These are phyloP conservation scores for Peronospora destructor DNA, from an alignment of 352 stramenopile species.

Conservation along the genomic window DNA sequence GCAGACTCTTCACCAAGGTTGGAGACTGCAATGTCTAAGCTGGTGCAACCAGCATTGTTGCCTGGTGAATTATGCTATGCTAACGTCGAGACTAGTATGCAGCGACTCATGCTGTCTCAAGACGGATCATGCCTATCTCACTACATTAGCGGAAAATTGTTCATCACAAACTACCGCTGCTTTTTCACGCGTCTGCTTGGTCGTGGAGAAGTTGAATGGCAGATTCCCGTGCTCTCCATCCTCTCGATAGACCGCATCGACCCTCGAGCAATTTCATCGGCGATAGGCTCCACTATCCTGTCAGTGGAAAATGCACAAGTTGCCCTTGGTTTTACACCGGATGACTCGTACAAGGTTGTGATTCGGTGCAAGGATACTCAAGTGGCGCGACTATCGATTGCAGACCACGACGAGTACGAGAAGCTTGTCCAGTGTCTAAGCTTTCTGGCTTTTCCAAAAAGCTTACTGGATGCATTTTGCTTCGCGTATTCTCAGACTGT, in stretches of 20 bases:
- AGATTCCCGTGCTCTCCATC: conserved; percentile 74
- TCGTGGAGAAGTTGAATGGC: conserved; percentile 55
- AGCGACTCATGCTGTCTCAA: conserved; percentile 48
- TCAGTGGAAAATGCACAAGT: conserved; percentile 56
- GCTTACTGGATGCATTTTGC: conserved; percentile 74
- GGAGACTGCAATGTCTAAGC: conserved; percentile 13
- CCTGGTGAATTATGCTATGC: conserved; percentile 75
- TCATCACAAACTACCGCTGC: conserved; percentile 80
- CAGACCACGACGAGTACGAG: conserved; percentile 64
- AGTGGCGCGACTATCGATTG: conserved; percentile 55
- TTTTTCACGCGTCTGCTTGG: conserved; percentile 58
- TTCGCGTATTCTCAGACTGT: conserved; percentile 68
- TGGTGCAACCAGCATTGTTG: conserved; percentile 36
- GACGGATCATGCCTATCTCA: conserved; percentile 63
- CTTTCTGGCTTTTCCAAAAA: conserved; percentile 64
- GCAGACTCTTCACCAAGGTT: background rate
- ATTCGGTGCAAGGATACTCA: conserved; percentile 80
- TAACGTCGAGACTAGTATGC: conserved; percentile 66
- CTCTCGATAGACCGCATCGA: conserved; percentile 56
- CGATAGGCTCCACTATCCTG: conserved; percentile 14
- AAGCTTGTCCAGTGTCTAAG: conserved; percentile 74
- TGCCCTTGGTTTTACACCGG: conserved; percentile 45
- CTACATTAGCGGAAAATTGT: conserved; percentile 71
- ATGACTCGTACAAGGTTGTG: conserved; percentile 57
- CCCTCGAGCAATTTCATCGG: conserved; percentile 19